A percentile compares a stretch with the other conserved stretches of the same genome.
Evolutionary conservation across 345 rosid genomes (phyloP).

Genomic region (Orychophragmus violaceus): DNA sequence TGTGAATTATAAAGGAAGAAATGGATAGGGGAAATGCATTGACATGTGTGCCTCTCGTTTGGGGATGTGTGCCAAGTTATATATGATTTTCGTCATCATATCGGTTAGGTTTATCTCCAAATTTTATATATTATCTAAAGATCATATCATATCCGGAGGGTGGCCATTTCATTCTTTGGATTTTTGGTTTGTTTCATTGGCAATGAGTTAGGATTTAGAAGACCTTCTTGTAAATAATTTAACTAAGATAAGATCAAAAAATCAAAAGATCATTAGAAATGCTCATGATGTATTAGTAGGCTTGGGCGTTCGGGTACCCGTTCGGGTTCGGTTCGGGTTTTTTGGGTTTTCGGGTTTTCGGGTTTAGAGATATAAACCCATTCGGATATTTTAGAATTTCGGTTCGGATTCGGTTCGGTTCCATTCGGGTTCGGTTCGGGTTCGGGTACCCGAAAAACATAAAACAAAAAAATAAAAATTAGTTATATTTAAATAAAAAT

Average conservation of each 20-base stretch:
- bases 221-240: not conserved
- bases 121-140: not conserved
- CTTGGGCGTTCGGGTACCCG: no score
- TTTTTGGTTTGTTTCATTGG: not conserved
- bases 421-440: no score
- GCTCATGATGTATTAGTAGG: no score
- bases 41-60: constrained; percentile 27
- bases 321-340: no score
- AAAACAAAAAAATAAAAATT: no score
- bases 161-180: not conserved
- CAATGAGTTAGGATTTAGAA: not conserved
- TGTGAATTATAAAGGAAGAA: constrained; percentile 25
- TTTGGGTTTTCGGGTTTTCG: no score
- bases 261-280: not conserved
- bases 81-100: constrained; percentile 26
- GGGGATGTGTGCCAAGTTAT: constrained; percentile 25
- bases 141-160: no score
- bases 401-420: no score
- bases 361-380: no score
- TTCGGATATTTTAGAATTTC: no score
- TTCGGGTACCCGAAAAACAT: no score
- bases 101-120: constrained; percentile 19
- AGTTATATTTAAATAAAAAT: no score
- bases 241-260: not conserved
- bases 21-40: constrained; percentile 21